Evolutionary conservation across 805 yeast species (phyloP).

Genomic region (Cyberlindnera saturnus): DNA sequence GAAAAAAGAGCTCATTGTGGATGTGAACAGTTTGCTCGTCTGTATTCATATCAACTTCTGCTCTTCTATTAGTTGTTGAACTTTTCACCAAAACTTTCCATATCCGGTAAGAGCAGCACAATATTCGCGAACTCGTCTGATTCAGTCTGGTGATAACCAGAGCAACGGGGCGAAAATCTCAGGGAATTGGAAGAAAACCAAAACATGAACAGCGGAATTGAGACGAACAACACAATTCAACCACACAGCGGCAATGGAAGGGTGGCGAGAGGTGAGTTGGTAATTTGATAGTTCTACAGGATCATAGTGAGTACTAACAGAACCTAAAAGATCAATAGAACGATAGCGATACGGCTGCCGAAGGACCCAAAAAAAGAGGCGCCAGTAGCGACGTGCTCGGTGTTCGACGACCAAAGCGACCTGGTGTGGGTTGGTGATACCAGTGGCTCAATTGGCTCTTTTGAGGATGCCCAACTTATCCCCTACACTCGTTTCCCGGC

Average conservation of each 20-base stretch:
- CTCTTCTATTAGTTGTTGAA: too few species aligned
- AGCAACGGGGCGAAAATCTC: too few species aligned
- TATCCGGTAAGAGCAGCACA: too few species aligned
- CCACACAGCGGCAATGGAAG: conserved; percentile 14
- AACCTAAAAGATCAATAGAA: conserved; percentile 9
- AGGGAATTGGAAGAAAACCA: too few species aligned
- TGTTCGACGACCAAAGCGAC: conserved; percentile 69
- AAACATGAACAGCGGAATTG: too few species aligned
- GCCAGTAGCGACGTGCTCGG: conserved; percentile 22
- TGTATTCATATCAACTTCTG: too few species aligned
- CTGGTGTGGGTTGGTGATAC: conserved; percentile 82
- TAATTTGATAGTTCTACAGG: neutral
- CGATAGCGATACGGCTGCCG: conserved; percentile 21
- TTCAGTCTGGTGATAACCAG: too few species aligned
- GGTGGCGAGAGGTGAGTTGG: conserved; percentile 21
- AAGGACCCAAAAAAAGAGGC: conserved; percentile 9
- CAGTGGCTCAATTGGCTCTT: conserved; percentile 35
- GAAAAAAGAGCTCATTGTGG: conserved; percentile 12
- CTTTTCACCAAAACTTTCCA: too few species aligned
- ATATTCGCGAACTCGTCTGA: too few species aligned
- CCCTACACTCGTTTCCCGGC: conserved; percentile 56
- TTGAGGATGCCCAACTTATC: conserved; percentile 39
- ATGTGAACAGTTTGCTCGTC: neutral
- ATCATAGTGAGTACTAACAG: neutral
- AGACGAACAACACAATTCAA: too few species aligned